Conservation (phyloP, 1,139 yeast genomes). For the Saccharomycopsis crataegensis region DNA sequence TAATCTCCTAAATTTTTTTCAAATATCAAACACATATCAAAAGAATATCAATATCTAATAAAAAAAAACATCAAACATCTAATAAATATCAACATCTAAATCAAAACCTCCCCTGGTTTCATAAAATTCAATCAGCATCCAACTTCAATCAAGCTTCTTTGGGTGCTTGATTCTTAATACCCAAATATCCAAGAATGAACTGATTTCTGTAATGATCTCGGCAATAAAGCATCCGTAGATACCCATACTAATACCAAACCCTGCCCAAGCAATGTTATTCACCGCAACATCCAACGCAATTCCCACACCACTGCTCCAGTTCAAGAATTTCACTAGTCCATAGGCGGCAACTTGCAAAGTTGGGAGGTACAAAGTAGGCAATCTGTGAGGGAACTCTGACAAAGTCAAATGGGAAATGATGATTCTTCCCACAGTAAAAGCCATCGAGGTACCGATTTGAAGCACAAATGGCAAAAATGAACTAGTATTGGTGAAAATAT, state of each 20-base stretch:
- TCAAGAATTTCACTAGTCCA: conserved; percentile 29
- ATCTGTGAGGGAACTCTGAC: conserved; percentile 66
- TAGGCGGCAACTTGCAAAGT: conserved; percentile 43
- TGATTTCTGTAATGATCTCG: conserved; percentile 79
- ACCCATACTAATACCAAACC: conserved; percentile 70
- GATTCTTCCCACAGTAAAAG: conserved; percentile 83
- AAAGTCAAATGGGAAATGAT: conserved; percentile 81
- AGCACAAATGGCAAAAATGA: conserved; percentile 51
- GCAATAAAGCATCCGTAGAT: conserved; percentile 72
- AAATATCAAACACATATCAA: no score
- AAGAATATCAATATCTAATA: no score
- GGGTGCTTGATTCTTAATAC: conserved; percentile 82
- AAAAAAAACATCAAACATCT: no score
- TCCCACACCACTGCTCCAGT: conserved; percentile 1
- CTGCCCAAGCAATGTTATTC: conserved; percentile 55
- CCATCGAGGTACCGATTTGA: conserved; percentile 68
- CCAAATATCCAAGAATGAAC: conserved; percentile 75
- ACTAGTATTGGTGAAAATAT: conserved; percentile 40
- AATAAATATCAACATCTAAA: no score
- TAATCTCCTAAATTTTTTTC: no score
- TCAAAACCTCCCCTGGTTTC: no score
- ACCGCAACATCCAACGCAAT: conserved; percentile 21
- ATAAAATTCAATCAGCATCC: no score
- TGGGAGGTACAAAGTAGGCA: conserved; percentile 68
- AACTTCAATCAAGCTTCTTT: conserved; percentile 29